A percentile compares a stretch with the other conserved stretches of the same genome.
These are phyloP conservation scores for Gynandropsis gynandra DNA, from an alignment of 345 rosid species.

Conservation along the genomic window DNA sequence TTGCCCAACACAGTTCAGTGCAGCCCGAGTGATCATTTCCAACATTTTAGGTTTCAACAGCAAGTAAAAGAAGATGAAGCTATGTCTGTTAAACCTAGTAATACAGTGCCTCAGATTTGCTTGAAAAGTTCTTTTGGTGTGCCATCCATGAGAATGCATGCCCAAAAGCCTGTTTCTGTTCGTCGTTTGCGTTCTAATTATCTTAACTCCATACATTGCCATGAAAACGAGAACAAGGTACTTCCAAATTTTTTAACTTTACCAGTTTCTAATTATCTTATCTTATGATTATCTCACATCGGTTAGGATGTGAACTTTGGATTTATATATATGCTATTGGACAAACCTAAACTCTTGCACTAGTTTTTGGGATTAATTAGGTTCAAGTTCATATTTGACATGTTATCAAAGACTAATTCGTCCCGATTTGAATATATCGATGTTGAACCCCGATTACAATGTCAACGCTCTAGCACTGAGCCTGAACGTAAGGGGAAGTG, in stretches of 20 bases:
- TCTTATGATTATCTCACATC: too few species aligned
- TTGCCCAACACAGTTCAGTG: conserved; percentile 21
- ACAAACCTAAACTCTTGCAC: too few species aligned
- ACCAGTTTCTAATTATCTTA: not conserved
- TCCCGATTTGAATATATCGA: too few species aligned
- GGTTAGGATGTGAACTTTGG: too few species aligned
- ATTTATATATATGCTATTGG: too few species aligned
- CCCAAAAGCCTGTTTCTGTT: conserved; percentile 33
- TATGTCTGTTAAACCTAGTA: conserved; percentile 46
- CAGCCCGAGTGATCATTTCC: conserved; percentile 28
- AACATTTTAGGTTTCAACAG: conserved; percentile 32
- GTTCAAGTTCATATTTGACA: too few species aligned
- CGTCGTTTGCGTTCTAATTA: conserved; percentile 35
- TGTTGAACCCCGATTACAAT: too few species aligned
- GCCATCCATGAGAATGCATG: conserved; percentile 45
- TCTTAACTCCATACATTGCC: conserved; percentile 26
- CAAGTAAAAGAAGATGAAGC: conserved; percentile 38
- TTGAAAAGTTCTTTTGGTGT: conserved; percentile 52
- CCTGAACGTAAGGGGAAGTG: too few species aligned
- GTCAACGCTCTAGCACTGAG: too few species aligned
- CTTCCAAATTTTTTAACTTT: not conserved
- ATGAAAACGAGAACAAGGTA: conserved; percentile 44
- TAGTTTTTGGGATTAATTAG: too few species aligned
- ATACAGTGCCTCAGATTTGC: conserved; percentile 62
- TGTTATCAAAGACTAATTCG: too few species aligned